Evolutionary conservation across 2,329 filamentous ascomycete species (phyloP), one percentile per base, ranked within the genome.

Genomic region (Aspergillus luchuensis): DNA sequence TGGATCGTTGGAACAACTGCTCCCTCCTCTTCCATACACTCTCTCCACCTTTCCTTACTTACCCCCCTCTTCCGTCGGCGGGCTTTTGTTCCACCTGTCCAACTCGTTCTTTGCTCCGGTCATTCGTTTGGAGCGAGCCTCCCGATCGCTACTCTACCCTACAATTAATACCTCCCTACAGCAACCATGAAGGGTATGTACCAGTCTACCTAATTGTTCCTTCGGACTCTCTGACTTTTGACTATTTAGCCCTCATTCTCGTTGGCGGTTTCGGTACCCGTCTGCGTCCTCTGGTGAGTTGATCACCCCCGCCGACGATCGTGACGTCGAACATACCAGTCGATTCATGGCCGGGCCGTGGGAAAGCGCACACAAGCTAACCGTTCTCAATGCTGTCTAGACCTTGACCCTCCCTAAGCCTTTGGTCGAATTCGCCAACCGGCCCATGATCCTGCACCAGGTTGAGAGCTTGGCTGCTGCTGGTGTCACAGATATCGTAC

Each of bases 261-360:
- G 95, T 98, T 81, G 95, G 95, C 83, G 95, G 94, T 80, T 99
- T 97, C 81, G 94, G 94, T 82, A 99, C 94, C 80, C 93, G 94
- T 81, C 90, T 99, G 74, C 91, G 94, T 77, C 94, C 94, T 84
- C 87, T 98, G 76, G 92, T 96, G 89, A 76, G 89, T 56, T 17
- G 17, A 30, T 21, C 8, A 5, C 39, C 48, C 66, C 55, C 56
- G 61, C 56, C 59, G 55, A 63, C 56, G 57, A 64, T 69, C 50
- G 25, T 58, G 57, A 58, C 57, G 55, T 61, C 49, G 19, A 45
- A 28, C 53, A 63, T 60, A 38, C 49, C 50, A 23, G 17, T 56
- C 30, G 30, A 23, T 47, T 19, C 43, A 36, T 30, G 36, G 30
- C 19, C 13, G n/a, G 10, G 13, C 21, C 30, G 10, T 49, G n/a